A percentile compares a stretch with the other conserved stretches of the same genome.
phyloP scores from a whole-genome alignment of 2,329 filamentous ascomycete species.

The Botrytis byssoidea region DNA sequence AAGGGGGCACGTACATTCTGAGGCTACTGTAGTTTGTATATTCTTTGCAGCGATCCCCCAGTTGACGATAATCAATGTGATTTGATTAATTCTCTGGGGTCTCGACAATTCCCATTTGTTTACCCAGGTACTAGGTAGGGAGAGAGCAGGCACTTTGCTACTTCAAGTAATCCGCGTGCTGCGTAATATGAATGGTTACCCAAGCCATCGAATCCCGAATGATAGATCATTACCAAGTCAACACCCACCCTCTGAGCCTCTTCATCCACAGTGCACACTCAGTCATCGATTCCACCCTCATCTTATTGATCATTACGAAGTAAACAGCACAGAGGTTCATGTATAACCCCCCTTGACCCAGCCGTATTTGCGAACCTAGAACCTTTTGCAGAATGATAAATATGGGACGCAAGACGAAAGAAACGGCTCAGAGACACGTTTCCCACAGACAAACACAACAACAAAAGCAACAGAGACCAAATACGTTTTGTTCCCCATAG shows the following conservation, averaged over 20 bases:
- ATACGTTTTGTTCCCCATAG: background rate
- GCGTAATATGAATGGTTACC: background rate
- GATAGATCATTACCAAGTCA: background rate
- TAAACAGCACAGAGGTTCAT: background rate
- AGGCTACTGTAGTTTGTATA: background rate
- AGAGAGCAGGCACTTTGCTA: background rate
- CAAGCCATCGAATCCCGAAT: background rate
- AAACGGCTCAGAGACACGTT: background rate
- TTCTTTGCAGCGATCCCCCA: conserved; percentile 8
- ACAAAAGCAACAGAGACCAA: background rate
- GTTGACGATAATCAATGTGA: background rate
- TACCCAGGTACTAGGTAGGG: background rate
- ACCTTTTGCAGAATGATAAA: background rate
- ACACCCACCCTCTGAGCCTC: background rate
- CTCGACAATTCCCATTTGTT: background rate
- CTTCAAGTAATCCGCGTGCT: background rate
- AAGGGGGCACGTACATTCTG: conserved; percentile 6
- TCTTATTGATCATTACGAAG: too few relatives aligned
- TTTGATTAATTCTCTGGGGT: background rate
- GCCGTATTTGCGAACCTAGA: background rate
- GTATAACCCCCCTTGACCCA: background rate
- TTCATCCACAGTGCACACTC: background rate
- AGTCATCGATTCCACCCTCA: background rate
- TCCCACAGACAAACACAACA: background rate
- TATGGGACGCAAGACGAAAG: conserved; percentile 1